Evolutionary conservation across 139 green algal genomes (phyloP).

Genomic region (Tetraselmis chui): DNA sequence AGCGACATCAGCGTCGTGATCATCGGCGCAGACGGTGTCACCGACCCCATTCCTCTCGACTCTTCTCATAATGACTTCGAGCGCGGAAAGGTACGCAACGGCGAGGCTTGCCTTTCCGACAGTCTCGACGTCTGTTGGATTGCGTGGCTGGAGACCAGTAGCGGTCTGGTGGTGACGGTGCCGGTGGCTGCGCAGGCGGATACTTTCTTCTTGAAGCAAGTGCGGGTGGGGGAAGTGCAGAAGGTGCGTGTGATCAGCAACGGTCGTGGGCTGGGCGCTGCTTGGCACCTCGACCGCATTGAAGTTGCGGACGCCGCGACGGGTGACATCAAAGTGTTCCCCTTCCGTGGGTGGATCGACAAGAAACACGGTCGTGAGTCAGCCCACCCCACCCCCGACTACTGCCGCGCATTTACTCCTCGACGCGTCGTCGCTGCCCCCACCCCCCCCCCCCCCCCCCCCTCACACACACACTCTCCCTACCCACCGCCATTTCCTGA

Average conservation of each 20-base stretch:
- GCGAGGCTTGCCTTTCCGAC: too few relatives aligned
- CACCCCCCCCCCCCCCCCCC: too few relatives aligned
- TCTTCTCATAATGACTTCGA: conserved; percentile 1
- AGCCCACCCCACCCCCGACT: too few relatives aligned
- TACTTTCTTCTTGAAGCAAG: conserved; percentile 15
- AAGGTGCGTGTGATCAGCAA: conserved; percentile 1
- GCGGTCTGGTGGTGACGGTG: too few relatives aligned
- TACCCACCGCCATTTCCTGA: too few relatives aligned
- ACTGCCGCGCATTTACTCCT: too few relatives aligned
- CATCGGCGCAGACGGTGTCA: not conserved
- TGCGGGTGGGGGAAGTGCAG: conserved; percentile 1
- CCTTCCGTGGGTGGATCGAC: conserved; percentile 38
- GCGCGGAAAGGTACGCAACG: not conserved
- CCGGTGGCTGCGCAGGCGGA: conserved; percentile 8
- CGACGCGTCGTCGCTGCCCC: too few relatives aligned
- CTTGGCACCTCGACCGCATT: conserved; percentile 43
- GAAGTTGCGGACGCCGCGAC: conserved; percentile 17
- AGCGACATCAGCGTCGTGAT: not conserved
- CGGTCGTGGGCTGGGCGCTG: conserved; percentile 23
- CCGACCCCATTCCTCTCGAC: not conserved
- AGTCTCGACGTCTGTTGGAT: too few relatives aligned
- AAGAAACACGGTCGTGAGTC: conserved; percentile 28
- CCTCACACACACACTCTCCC: not conserved
- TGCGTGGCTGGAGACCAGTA: too few relatives aligned
- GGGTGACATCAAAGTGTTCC: conserved; percentile 21